phyloP scores from a whole-genome alignment of 192 early-diverging fungal genomes.

The Coemansia sp. region DNA sequence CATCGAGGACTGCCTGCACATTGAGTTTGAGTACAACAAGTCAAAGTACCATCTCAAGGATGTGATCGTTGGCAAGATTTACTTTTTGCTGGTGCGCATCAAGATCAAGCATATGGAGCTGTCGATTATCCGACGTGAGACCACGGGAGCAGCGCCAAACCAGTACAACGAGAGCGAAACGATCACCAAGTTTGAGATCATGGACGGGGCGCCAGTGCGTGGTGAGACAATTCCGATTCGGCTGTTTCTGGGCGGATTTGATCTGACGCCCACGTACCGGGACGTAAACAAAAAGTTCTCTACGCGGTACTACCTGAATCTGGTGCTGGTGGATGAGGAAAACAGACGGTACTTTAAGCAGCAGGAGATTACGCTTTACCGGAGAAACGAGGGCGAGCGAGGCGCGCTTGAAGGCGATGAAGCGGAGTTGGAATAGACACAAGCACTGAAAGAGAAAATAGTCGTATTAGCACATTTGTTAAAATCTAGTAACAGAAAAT shows the following conservation, averaged over 20 bases:
- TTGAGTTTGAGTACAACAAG: slow-evolving; percentile 99
- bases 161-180: slow-evolving; percentile 99
- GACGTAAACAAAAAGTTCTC: slow-evolving; percentile 99
- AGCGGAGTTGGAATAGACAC: neutral
- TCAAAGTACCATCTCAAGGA: slow-evolving; percentile 97
- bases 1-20: slow-evolving; percentile 98
- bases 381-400: slow-evolving; percentile 55
- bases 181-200: slow-evolving; percentile 99
- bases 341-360: slow-evolving; percentile 99
- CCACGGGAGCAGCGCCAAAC: slow-evolving; percentile 94
- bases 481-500: neutral
- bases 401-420: neutral
- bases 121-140: slow-evolving; percentile 95
- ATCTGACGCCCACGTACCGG: slow-evolving; percentile 97
- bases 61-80: slow-evolving; percentile 99
- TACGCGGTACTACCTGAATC: slow-evolving; percentile 96
- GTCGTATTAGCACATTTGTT: neutral
- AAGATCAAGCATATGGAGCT: slow-evolving; percentile 99
- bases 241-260: slow-evolving; percentile 94
- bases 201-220: slow-evolving; percentile 97
- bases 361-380: slow-evolving; percentile 90
- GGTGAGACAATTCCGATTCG: slow-evolving; percentile 98
- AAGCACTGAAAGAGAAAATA: neutral
- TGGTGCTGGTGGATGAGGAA: slow-evolving; percentile 98
- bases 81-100: slow-evolving; percentile 97